Evolutionary conservation across 2,329 filamentous ascomycete species (phyloP).

Genomic region (Ceratocystis papillata): DNA sequence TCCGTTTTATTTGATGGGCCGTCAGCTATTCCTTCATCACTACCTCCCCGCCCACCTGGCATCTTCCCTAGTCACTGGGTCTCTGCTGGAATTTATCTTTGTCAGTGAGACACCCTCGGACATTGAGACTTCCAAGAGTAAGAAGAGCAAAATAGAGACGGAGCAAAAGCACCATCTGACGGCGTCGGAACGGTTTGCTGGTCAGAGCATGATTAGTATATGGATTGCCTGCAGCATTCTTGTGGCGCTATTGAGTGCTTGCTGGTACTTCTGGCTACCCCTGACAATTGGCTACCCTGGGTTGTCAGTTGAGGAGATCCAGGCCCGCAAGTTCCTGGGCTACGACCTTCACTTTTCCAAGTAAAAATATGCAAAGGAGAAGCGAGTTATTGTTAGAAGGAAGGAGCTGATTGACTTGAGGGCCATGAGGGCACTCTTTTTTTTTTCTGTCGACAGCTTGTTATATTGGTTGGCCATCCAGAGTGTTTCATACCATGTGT

Average conservation of each 20-base stretch:
- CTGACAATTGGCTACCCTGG: conserved; percentile 93
- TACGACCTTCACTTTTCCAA: conserved; percentile 99
- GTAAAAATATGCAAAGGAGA: conserved; percentile 39
- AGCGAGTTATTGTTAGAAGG: neutral
- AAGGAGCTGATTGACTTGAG: too few species aligned
- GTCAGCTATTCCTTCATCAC: conserved; percentile 95
- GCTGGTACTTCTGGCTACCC: conserved; percentile 89
- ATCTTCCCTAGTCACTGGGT: conserved; percentile 78
- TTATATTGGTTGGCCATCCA: neutral
- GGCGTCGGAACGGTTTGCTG: conserved; percentile 70
- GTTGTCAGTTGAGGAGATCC: conserved; percentile 64
- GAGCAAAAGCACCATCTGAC: conserved; percentile 53
- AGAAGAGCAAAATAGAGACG: conserved; percentile 33
- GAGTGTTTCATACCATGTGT: neutral
- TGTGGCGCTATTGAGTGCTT: conserved; percentile 54
- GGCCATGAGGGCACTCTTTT: too few species aligned
- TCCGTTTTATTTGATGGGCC: conserved; percentile 96
- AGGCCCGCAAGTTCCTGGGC: conserved; percentile 83
- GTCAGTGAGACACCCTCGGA: conserved; percentile 51
- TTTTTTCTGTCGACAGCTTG: neutral
- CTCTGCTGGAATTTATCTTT: conserved; percentile 91
- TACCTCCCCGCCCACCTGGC: conserved; percentile 92
- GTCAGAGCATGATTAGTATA: conserved; percentile 62
- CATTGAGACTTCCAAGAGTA: conserved; percentile 27
- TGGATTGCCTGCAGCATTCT: conserved; percentile 73